Evolutionary conservation across 805 yeast genomes (phyloP).

Genomic region (Candida maesae): DNA sequence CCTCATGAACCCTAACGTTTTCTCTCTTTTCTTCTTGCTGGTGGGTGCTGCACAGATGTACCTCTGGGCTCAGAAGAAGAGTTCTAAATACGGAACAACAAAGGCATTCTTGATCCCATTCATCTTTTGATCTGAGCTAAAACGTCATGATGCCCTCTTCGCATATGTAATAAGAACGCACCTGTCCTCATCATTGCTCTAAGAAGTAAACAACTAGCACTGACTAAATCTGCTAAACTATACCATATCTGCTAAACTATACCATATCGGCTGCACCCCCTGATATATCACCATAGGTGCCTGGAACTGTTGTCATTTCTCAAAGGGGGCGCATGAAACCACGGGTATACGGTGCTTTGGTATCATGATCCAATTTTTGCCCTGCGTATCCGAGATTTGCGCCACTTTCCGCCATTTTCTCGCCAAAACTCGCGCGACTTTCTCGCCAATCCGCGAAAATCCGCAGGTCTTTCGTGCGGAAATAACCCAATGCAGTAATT

Average conservation of each 20-base stretch:
- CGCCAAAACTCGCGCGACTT: no score
- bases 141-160: no score
- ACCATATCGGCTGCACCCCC: no score
- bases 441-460: no score
- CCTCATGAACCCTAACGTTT: conserved; percentile 70
- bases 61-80: conserved; percentile 88
- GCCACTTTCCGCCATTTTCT: not conserved
- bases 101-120: conserved; percentile 81
- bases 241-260: no score
- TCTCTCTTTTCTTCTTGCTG: conserved; percentile 63
- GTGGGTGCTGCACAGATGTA: conserved; percentile 83
- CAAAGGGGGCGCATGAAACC: not conserved
- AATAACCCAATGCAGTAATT: not conserved
- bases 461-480: not conserved
- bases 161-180: no score
- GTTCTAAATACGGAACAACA: conserved; percentile 66
- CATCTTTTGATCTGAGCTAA: conserved; percentile 42
- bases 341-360: not conserved
- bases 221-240: no score
- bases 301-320: not conserved
- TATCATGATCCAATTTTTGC: not conserved
- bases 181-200: no score
- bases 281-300: no score
- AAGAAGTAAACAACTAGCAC: no score
- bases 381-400: not conserved